Evolutionary conservation across 1,139 yeast genomes (phyloP), one percentile per base, ranked within the genome.

Genomic region (Yamadazyma friedrichii): DNA sequence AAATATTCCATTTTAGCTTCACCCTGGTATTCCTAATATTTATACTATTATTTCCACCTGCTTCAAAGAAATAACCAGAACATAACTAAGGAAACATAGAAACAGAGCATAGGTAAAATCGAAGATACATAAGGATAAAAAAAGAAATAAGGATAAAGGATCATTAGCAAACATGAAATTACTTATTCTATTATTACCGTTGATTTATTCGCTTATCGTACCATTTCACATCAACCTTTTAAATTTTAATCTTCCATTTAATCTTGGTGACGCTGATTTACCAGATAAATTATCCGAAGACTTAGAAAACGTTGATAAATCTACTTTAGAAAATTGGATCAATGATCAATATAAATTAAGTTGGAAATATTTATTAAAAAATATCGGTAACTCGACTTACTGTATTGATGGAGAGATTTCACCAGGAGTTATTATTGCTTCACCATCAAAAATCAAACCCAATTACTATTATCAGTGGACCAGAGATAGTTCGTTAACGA

Each of bases 381-480:
- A 87, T 55, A 79, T 85, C 42, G 91, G 89, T 4, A 49, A 50
- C 37, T 48, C 52, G 15, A 27, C 46, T 3, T 39, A 33, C 10
- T 38, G 45, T 30, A 28, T 32, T 4, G 54, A 51, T 38, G 9
- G 15, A 1, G 36, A 46, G 12, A 84, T 84, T 1, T 56, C 70
- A 1, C 63, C 68, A 9, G 97, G 97, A 22, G 88, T 79, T 3
- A 84, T 88, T 3, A 71, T 91, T 46, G 98, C 98, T 1, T 83
- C 95, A 8, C 95, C 96, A 3, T 87, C 95, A 0, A 75, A 60
- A 41, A 5, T 41, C 0, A 49, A 68, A 16, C 98, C 98, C 0
- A 75, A 91, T 61, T 91, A 91, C 59, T 89, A 78, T 53, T 91
- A 78, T 56, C 95, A 87, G 54, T 91, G 98, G 98, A 76, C 80